Percentiles rank a stretch among this genome's conserved stretches.
Evolutionary conservation across 495 filamentous ascomycete genomes (phyloP).

Genomic region (Podospora australis): DNA sequence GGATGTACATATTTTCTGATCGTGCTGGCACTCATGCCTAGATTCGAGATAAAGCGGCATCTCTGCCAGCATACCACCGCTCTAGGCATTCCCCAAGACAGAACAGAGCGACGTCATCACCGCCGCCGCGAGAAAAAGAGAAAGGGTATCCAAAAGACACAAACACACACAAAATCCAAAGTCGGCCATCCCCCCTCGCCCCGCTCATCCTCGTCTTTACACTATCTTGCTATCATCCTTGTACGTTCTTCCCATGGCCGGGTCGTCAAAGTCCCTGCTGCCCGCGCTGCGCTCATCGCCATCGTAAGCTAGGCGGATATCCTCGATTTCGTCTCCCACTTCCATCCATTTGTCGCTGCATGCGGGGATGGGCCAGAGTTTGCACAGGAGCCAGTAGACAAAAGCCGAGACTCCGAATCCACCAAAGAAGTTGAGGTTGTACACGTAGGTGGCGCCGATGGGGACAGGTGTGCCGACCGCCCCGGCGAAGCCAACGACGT

Average conservation of each 20-base stretch:
- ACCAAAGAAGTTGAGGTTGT: slow-evolving; percentile 83
- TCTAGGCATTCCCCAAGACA: too few relatives aligned
- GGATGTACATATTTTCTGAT: too few relatives aligned
- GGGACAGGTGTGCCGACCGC: slow-evolving; percentile 65
- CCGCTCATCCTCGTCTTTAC: too few relatives aligned
- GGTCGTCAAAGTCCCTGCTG: slow-evolving; percentile 15
- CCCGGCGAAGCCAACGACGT: slow-evolving; percentile 86
- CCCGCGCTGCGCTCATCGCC: slow-evolving; percentile 14
- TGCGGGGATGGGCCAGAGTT: slow-evolving; percentile 65
- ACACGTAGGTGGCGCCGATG: slow-evolving; percentile 76
- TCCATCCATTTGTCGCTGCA: slow-evolving; percentile 75
- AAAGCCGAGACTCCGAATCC: slow-evolving; percentile 65
- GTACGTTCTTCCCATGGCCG: neutral
- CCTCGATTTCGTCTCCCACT: slow-evolving; percentile 60
- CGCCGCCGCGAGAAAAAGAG: too few relatives aligned
- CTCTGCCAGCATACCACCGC: too few relatives aligned
- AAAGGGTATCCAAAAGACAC: neutral
- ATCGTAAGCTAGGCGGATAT: slow-evolving; percentile 44
- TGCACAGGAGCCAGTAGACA: slow-evolving; percentile 66
- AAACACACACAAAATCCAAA: too few relatives aligned
- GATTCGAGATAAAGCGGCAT: too few relatives aligned
- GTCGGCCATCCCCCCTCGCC: too few relatives aligned
- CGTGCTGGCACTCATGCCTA: too few relatives aligned
- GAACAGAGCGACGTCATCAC: too few relatives aligned
- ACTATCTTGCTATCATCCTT: slow-evolving; percentile 5